phyloP scores from a whole-genome alignment of 2,329 filamentous ascomycete species.

The Dichotomopilus funicola region DNA sequence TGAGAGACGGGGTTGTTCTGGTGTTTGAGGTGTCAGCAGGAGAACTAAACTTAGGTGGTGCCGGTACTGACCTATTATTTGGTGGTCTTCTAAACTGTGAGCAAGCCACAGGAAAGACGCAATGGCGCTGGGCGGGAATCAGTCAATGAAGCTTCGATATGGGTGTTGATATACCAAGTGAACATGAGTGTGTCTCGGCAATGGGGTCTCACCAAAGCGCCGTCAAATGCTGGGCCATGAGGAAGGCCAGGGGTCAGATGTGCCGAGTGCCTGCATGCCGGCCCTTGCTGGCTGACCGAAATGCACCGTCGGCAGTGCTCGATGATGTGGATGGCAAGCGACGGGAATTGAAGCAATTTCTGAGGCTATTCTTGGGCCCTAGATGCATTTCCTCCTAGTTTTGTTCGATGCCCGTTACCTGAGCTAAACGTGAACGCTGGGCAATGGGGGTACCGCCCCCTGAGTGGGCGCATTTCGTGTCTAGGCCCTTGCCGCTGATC shows the following conservation, averaged over 20 bases:
- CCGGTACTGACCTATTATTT: constrained; percentile 38
- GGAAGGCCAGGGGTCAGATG: not conserved
- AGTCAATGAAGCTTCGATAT: not conserved
- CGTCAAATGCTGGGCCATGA: constrained; percentile 26
- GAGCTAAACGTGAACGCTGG: no score
- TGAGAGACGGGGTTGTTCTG: constrained; percentile 45
- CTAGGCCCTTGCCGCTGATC: not conserved
- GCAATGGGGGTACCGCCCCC: no score
- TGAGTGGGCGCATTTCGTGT: not conserved
- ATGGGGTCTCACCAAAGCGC: constrained; percentile 30
- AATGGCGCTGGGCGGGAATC: constrained; percentile 33
- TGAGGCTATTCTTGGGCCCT: not conserved
- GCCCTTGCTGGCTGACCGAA: no score
- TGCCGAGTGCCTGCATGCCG: not conserved
- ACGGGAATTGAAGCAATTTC: not conserved
- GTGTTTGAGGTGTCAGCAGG: not conserved
- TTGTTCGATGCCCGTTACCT: no score
- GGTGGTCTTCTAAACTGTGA: constrained; percentile 41
- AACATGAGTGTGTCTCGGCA: not conserved
- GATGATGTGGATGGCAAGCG: not conserved
- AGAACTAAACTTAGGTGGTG: not conserved
- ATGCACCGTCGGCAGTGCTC: no score
- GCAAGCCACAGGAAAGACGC: constrained; percentile 44
- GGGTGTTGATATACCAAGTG: not conserved
- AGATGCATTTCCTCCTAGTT: no score